Base-by-base conservation (phyloP, 2,329 filamentous ascomycete species). In the Bertia moriformis region DNA sequence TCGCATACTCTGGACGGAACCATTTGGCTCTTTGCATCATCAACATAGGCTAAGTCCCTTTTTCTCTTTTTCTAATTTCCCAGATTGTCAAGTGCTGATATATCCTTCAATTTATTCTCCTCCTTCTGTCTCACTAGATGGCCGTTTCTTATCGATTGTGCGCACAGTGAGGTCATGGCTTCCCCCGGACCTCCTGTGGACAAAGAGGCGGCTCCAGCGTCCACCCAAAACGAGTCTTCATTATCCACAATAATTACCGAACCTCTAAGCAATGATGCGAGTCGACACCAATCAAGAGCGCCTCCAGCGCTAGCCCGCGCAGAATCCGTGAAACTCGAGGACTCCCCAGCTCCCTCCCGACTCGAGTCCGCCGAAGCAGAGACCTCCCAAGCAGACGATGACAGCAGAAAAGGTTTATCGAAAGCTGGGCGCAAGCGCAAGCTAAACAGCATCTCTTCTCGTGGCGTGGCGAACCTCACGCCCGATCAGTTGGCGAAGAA, bases 401-500 rank as follows among this genome's bases (percentile, higher is more conserved):
- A 29, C n/a, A n/a, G 24, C 24, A n/a, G n/a, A n/a, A n/a, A n/a
- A 29, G 10, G 10, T 29, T 10, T n/a, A 29, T 10, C 24, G n/a
- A n/a, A 10, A 29, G 24, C 24, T 18, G 32, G 32, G 7, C 32
- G 32, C 41, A 62, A 62, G 49, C 54, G 59, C 47, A 64, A 63
- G 46, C 45, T 56, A 24, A 52, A 54, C 32, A 57, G 50, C 42
- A 46, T 55, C 15, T 56, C 57, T 35, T 62, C 66, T 39, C 65
- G 73, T 35, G 73, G 74, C 18, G 74, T 79, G 38, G 72, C 74
- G 43, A 77, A 76, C 51, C 65, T 80, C 49, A 79, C 73, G 3
- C 71, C 74, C 5, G 73, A 78, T 41, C 74, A 79, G 55, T 60
- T 80, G 40, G 71, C 71, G 4, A 71, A 76, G 51, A 80, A 79